These are phyloP conservation scores for Wallacemonas collosoma DNA, from an alignment of 208 protist species.

Conservation along the genomic window DNA sequence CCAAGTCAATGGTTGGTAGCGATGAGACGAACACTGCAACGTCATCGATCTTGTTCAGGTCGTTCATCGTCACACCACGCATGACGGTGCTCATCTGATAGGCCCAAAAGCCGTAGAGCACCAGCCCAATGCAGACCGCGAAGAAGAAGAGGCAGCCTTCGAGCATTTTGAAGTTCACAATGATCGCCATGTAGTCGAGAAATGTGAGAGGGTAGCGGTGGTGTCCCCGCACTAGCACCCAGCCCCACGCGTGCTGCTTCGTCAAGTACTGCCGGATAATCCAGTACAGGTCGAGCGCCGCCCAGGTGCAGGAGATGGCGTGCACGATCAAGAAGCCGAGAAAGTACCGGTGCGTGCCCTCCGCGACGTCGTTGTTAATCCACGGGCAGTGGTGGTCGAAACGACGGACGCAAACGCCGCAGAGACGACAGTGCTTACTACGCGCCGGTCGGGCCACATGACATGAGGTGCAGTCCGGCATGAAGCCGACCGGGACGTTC, in stretches of 20 bases:
- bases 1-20: slow-evolving; percentile 50
- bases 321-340: slow-evolving; percentile 88
- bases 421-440: slow-evolving; percentile 95
- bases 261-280: slow-evolving; percentile 65
- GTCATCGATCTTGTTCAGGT: slow-evolving; percentile 89
- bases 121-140: slow-evolving; percentile 59
- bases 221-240: slow-evolving; percentile 32
- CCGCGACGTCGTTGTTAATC: slow-evolving; percentile 97
- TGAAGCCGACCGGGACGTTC: slow-evolving; percentile 24
- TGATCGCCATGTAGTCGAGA: slow-evolving; percentile 64
- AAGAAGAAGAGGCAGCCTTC: slow-evolving; percentile 76
- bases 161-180: slow-evolving; percentile 65
- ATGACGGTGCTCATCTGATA: slow-evolving; percentile 85
- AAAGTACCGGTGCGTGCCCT: slow-evolving; percentile 93
- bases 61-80: slow-evolving; percentile 85
- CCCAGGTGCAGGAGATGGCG: slow-evolving; percentile 86
- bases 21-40: slow-evolving; percentile 53
- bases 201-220: slow-evolving; percentile 35
- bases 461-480: slow-evolving; percentile 71
- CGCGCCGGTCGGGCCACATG: slow-evolving; percentile 81
- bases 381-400: slow-evolving; percentile 98
- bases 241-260: slow-evolving; percentile 58
- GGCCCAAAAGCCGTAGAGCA: slow-evolving; percentile 80
- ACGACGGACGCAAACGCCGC: slow-evolving; percentile 92
- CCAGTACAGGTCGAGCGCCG: slow-evolving; percentile 55